A percentile compares a stretch with the other conserved stretches of the same genome.
Evolutionary conservation across 306 rosid genomes (phyloP).

Genomic region (Quercus dentata): DNA sequence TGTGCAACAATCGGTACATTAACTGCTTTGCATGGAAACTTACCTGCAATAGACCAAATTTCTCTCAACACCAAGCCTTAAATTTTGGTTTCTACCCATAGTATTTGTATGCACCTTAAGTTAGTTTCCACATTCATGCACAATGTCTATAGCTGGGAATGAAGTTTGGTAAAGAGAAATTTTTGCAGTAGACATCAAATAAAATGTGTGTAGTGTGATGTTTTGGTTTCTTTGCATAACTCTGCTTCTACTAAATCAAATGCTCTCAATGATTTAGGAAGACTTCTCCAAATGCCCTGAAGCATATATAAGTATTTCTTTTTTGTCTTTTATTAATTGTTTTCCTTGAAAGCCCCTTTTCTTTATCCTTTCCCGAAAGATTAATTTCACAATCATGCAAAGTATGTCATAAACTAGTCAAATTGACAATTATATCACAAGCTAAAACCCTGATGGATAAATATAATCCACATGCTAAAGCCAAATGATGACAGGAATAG

Average conservation of each 20-base stretch:
- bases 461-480: too few species aligned
- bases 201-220: not conserved
- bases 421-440: too few species aligned
- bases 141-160: not conserved
- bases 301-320: not conserved
- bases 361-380: too few species aligned
- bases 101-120: not conserved
- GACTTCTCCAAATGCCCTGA: not conserved
- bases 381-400: too few species aligned
- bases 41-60: slow-evolving; percentile 48
- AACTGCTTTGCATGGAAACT: slow-evolving; percentile 74
- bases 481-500: not conserved
- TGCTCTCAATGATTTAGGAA: not conserved
- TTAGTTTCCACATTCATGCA: not conserved
- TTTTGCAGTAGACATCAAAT: not conserved
- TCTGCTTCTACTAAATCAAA: not conserved
- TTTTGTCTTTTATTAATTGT: too few species aligned
- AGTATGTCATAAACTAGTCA: too few species aligned
- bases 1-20: slow-evolving; percentile 68
- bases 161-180: not conserved
- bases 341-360: too few species aligned
- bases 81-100: not conserved
- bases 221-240: not conserved
- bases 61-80: slow-evolving; percentile 7
- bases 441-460: too few species aligned